Percentiles rank a stretch among this genome's conserved stretches.
phyloP scores from a whole-genome alignment of 192 early-diverging fungal species.

The Kappamyces sp. region DNA sequence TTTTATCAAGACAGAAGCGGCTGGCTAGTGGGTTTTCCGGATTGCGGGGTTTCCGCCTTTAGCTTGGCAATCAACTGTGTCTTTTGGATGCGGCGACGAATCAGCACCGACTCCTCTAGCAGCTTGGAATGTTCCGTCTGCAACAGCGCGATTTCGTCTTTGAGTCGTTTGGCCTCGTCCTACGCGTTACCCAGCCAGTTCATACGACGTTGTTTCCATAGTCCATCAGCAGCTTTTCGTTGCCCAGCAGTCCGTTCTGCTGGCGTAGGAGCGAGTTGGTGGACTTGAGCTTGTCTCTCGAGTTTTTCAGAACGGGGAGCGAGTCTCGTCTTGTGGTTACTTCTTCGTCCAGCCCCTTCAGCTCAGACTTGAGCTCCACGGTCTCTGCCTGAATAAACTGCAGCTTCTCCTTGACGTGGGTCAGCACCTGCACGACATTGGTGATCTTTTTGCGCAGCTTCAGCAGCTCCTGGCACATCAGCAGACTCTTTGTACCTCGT shows the following conservation, averaged over 20 bases:
- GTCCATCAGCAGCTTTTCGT: conserved; percentile 40
- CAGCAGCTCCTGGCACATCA: conserved; percentile 38
- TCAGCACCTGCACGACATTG: conserved; percentile 56
- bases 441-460: conserved; percentile 60
- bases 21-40: not conserved
- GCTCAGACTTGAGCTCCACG: conserved; percentile 22
- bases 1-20: conserved; percentile 49
- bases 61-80: not conserved
- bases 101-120: not conserved
- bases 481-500: conserved; percentile 30
- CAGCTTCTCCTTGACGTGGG: conserved; percentile 60
- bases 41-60: conserved; percentile 3
- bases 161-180: conserved; percentile 8
- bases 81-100: conserved; percentile 14
- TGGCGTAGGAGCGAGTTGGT: conserved; percentile 37
- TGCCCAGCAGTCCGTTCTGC: conserved; percentile 50
- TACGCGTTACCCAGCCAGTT: conserved; percentile 23
- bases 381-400: conserved; percentile 51
- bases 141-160: not conserved
- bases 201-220: conserved; percentile 53
- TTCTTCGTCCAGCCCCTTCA: conserved; percentile 38
- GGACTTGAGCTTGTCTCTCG: conserved; percentile 31
- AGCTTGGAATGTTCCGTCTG: not conserved
- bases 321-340: conserved; percentile 39
- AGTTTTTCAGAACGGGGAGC: conserved; percentile 40